These are phyloP conservation scores for Arabidopsis suecica DNA, from an alignment of 345 rosid genomes.

Conservation along the genomic window DNA sequence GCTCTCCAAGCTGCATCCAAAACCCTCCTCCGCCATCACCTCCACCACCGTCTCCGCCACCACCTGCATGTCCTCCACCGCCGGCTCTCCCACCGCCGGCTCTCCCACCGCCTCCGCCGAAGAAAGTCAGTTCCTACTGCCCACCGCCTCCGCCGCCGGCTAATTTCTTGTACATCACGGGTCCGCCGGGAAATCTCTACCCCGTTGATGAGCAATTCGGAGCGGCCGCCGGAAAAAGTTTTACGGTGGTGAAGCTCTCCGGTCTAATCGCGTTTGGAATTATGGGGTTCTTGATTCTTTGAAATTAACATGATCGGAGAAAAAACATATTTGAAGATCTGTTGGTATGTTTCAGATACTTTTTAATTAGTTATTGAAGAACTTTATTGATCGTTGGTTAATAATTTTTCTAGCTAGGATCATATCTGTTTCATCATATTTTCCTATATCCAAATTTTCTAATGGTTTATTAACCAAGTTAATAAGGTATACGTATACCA, in stretches of 20 bases:
- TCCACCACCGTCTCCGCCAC: slow-evolving; percentile 50
- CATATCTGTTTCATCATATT: slow-evolving; percentile 30
- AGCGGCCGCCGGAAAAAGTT: slow-evolving; percentile 42
- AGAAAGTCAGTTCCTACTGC: slow-evolving; percentile 54
- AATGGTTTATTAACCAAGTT: slow-evolving; percentile 27
- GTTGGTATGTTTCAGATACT: slow-evolving; percentile 37
- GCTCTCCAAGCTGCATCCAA: slow-evolving; percentile 56
- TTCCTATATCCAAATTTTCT: slow-evolving; percentile 23
- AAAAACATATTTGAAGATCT: slow-evolving; percentile 14
- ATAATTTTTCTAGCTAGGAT: slow-evolving; percentile 36
- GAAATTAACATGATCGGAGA: slow-evolving; percentile 29
- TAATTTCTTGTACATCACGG: slow-evolving; percentile 56
- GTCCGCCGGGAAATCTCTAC: slow-evolving; percentile 68
- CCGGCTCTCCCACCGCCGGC: slow-evolving; percentile 57
- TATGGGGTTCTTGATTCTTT: slow-evolving; percentile 43
- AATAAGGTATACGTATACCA: slow-evolving; percentile 25
- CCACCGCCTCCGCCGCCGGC: slow-evolving; percentile 69
- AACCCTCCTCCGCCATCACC: slow-evolving; percentile 63
- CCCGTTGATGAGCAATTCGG: slow-evolving; percentile 54
- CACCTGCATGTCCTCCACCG: slow-evolving; percentile 50
- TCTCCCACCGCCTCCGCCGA: slow-evolving; percentile 52
- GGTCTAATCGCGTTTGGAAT: slow-evolving; percentile 52
- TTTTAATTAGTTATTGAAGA: slow-evolving; percentile 25
- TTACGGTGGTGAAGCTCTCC: slow-evolving; percentile 34
- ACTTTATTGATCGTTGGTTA: slow-evolving; percentile 22